Evolutionary conservation across 768 basidiomycete genomes (phyloP).

Genomic region (Rossbeevera mucosa): DNA sequence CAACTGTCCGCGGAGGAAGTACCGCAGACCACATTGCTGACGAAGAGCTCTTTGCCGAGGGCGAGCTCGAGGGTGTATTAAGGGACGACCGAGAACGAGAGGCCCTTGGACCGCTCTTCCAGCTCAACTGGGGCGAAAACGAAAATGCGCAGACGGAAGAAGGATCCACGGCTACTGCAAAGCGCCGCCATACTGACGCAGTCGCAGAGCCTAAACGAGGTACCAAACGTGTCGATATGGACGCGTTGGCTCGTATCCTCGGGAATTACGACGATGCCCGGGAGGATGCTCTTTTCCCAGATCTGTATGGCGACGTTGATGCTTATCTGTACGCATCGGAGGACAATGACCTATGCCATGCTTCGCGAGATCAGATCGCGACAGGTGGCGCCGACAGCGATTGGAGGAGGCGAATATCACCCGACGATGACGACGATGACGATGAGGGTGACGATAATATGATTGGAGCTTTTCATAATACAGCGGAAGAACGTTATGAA

Average conservation of each 20-base stretch:
- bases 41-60: slow-evolving; percentile 66
- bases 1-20: slow-evolving; percentile 53
- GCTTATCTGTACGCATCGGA: slow-evolving; percentile 12
- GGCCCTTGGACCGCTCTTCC: slow-evolving; percentile 35
- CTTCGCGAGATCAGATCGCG: slow-evolving; percentile 6
- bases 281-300: slow-evolving; percentile 16
- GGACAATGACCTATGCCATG: slow-evolving; percentile 4
- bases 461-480: slow-evolving; percentile 14
- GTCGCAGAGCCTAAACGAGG: slow-evolving; percentile 28
- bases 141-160: neutral
- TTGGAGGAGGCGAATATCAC: slow-evolving; percentile 46
- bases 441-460: neutral
- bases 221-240: slow-evolving; percentile 48
- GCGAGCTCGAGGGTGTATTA: slow-evolving; percentile 61
- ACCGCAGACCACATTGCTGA: slow-evolving; percentile 50
- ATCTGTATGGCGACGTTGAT: slow-evolving; percentile 18
- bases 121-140: slow-evolving; percentile 35
- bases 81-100: slow-evolving; percentile 50
- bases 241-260: slow-evolving; percentile 51
- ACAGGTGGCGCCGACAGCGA: slow-evolving; percentile 35
- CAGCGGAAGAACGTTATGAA: slow-evolving; percentile 25
- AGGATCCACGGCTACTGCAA: neutral
- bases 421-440: slow-evolving; percentile 20
- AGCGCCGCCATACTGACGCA: neutral
- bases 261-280: slow-evolving; percentile 17